A percentile compares a stretch with the other conserved stretches of the same genome.
These are phyloP conservation scores for Guyanaporus albipodus DNA, from an alignment of 768 basidiomycete genomes.

Conservation along the genomic window DNA sequence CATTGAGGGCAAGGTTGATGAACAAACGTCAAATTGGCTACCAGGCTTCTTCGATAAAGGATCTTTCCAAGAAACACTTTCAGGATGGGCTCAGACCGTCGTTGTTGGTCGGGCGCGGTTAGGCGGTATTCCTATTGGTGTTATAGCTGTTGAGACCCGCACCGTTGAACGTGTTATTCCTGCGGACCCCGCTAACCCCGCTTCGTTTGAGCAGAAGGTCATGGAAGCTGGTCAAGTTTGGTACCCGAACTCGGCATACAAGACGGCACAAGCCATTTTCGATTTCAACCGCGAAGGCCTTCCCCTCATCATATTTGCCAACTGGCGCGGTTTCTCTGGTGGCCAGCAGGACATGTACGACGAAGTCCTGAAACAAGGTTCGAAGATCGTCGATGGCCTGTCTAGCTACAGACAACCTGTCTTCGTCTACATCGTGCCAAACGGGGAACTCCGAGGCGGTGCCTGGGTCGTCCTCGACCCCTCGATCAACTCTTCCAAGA, in stretches of 20 bases:
- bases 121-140: constrained; percentile 95
- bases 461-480: constrained; percentile 99
- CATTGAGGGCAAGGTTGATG: constrained; percentile 91
- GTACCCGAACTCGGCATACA: constrained; percentile 99
- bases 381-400: constrained; percentile 97
- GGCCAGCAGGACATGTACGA: constrained; percentile 99
- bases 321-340: constrained; percentile 99
- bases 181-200: constrained; percentile 95
- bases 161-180: constrained; percentile 96
- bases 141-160: constrained; percentile 97
- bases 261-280: constrained; percentile 98
- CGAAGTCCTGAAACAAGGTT: constrained; percentile 93
- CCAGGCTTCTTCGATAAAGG: constrained; percentile 96
- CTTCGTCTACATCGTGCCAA: constrained; percentile 97
- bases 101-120: constrained; percentile 95
- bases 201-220: constrained; percentile 94
- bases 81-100: constrained; percentile 99
- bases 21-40: constrained; percentile 68
- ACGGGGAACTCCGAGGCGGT: constrained; percentile 97
- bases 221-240: constrained; percentile 99
- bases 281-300: constrained; percentile 97
- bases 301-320: constrained; percentile 97
- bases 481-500: constrained; percentile 92
- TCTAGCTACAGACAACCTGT: constrained; percentile 97
- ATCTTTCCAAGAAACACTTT: constrained; percentile 97